Base-by-base conservation (phyloP, 1,284 basidiomycete species). In the Tylopilus sp. region DNA sequence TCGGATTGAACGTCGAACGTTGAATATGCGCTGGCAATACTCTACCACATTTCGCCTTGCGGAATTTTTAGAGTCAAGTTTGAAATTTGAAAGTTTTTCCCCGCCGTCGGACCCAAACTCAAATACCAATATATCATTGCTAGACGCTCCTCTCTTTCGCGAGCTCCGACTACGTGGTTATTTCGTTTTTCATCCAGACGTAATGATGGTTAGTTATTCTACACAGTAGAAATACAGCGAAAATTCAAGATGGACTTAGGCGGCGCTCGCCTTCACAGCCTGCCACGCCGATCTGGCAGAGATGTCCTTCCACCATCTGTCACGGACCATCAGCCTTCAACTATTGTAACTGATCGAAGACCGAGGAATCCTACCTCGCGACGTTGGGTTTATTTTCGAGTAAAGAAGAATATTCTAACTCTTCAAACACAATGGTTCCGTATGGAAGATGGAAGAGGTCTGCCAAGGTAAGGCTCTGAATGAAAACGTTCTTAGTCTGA, bases 381-480 rank as follows among this genome's bases (percentile, higher is more conserved):
- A 78, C 76, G 52, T 76, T 75, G 9, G 73, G 77, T 22, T 73
- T 65, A 29, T 38, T 67, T 39, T 70, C 64, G 49, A 77, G 66
- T 26, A 79, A 32, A 29, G 72, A 47, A 52, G 36, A 36, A 36
- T 63, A 77, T 16, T 60, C 67, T 22, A 79, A 65, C 41, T 68
- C 67, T 57, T 79, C 75, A 9, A 78, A 60, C 55, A 85, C 73
- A 59, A 80, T 67, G 19, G 71, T 55, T 18, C 78, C 85, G 62
- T 82, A 84, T 0, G 89, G 85, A 4, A 90, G 75, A 67, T 90
- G 87, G 77, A 83, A 88, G 12, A 90, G 73, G 70, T 90, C 89
- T 1, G 83, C 87, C n/a, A 90, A 77, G 8, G 86, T 86, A 19
- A 87, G 39, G 54, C 79, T 75, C 84, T 87, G 66, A 51, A 39